A percentile compares a stretch with the other conserved stretches of the same genome.
Evolutionary conservation across 2,329 filamentous ascomycete species (phyloP).

Genomic region (Aspergillus novoparasiticus): DNA sequence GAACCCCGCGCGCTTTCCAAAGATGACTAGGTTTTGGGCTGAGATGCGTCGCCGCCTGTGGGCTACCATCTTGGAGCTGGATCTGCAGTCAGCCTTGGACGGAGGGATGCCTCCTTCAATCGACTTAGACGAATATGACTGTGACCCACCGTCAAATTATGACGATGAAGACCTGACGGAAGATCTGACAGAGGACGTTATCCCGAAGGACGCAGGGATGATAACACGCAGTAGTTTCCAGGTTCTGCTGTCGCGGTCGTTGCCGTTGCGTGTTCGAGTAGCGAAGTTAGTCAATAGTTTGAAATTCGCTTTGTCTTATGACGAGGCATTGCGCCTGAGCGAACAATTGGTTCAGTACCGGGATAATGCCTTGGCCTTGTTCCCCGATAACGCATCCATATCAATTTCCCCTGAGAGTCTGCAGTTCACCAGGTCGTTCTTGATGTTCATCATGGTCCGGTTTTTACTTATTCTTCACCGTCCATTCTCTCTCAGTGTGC

Average conservation of each 20-base stretch:
- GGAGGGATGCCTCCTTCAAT: conserved; percentile 37
- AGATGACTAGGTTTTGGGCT: conserved; percentile 41
- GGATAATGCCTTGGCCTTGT: conserved; percentile 26
- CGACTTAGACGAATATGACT: conserved; percentile 40
- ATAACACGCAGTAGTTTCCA: conserved; percentile 34
- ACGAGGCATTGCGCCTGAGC: conserved; percentile 34
- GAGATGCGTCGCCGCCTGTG: conserved; percentile 51
- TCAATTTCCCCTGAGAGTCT: conserved; percentile 15
- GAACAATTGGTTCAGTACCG: conserved; percentile 30
- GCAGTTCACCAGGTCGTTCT: conserved; percentile 39
- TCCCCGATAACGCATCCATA: conserved; percentile 22
- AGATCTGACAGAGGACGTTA: conserved; percentile 28
- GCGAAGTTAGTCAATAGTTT: conserved; percentile 34
- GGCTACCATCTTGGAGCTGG: conserved; percentile 48
- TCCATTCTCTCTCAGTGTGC: conserved; percentile 39
- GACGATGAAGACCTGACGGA: conserved; percentile 38
- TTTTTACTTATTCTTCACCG: conserved; percentile 60
- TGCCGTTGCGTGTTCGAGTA: conserved; percentile 33
- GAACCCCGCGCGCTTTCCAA: conserved; percentile 37
- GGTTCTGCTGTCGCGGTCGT: conserved; percentile 29
- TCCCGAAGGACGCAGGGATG: conserved; percentile 16
- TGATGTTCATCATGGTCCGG: conserved; percentile 56
- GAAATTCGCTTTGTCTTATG: conserved; percentile 34
- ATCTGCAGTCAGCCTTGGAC: conserved; percentile 41
- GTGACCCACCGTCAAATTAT: conserved; percentile 40